Evolutionary conservation across 139 green algal genomes (phyloP), one percentile per base, ranked within the genome.

Genomic region (Closterium sp.): DNA sequence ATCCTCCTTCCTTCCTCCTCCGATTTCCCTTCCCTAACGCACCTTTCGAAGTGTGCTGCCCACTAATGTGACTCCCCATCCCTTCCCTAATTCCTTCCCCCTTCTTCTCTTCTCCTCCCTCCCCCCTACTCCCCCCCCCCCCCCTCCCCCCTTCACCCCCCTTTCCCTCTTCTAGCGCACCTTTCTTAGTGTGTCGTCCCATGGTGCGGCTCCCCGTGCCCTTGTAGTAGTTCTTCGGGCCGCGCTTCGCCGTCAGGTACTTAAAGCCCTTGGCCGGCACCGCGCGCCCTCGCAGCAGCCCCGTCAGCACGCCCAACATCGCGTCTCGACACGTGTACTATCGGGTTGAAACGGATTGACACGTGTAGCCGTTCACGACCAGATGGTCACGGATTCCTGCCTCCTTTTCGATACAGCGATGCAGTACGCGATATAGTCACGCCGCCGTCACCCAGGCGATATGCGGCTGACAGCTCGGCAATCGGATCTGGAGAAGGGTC

Each of bases 181-280:
- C 95, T 94, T 97, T 96, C 16, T 69, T 86, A n/a, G 95, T 96
- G 84, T 96, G 93, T 5, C 84, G 84, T 8, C 95, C 95, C 28
- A 92, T 93, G 2, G 91, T 25, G 7, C 35, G 25, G 2, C 76
- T 87, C 3, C 95, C 95, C 89, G 95, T 96, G 8, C 95, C 95
- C 93, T 96, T 96, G 90, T 96, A 96, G 90, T 92, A 96, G 34
- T 66, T 66, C 23, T 90, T 87, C 5, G 87, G 87, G 4, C 90
- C 95, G 76, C 93, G 84, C 91, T 96, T 96, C 21, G 95, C 92
- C 23, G 95, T 95, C 0, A 96, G 91, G 1, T 90, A 90, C 23
- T 81, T 88, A 31, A 95, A 94, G 55, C 95, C 95, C 21, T 33
- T 89, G 0, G 90, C 87, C 1, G 93, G 91, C 33, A 94, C 95